Evolutionary conservation across 2,329 filamentous ascomycete species (phyloP).

Genomic region (Alternaria triticimaculans): DNA sequence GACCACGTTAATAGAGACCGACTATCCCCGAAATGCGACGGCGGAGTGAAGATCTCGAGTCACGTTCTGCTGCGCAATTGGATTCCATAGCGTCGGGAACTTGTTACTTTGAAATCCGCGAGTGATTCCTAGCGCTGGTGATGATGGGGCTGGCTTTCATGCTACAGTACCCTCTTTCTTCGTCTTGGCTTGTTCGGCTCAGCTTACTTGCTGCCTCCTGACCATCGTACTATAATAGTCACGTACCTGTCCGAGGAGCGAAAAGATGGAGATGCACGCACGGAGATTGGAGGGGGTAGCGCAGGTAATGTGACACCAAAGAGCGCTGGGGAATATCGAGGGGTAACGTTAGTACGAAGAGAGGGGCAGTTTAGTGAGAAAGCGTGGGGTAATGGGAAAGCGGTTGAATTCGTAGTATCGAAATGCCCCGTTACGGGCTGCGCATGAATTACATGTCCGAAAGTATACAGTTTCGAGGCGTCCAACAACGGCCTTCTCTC

Average conservation of each 20-base stretch:
- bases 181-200: neutral
- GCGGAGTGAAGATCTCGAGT: neutral
- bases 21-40: neutral
- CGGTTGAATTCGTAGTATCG: neutral
- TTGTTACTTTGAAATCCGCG: neutral
- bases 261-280: constrained; percentile 1
- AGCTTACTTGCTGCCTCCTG: neutral
- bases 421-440: neutral
- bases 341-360: neutral
- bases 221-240: neutral
- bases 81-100: neutral
- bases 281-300: constrained; percentile 4
- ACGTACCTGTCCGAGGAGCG: neutral
- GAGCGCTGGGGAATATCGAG: neutral
- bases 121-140: neutral
- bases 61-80: constrained; percentile 8
- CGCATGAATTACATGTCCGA: neutral
- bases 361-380: neutral
- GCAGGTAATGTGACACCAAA: neutral
- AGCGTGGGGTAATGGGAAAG: neutral
- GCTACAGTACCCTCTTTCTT: neutral
- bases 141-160: neutral
- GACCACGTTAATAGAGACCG: neutral
- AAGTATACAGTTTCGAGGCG: neutral
- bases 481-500: neutral